Evolutionary conservation across 2,329 filamentous ascomycete species (phyloP).

Genomic region (Pyricularia sp.): DNA sequence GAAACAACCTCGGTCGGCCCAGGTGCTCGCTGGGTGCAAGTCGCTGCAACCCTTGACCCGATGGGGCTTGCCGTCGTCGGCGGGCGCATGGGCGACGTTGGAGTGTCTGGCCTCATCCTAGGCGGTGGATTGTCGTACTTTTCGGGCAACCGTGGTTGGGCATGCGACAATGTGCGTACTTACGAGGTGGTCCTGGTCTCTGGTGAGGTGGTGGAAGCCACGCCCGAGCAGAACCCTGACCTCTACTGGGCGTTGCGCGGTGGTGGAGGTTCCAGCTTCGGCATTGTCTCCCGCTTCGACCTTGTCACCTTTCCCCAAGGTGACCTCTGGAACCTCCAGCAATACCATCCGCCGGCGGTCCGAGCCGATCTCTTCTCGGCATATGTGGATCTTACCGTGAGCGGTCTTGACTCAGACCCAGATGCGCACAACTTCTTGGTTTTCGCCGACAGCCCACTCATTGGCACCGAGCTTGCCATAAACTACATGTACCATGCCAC

Average conservation of each 20-base stretch:
- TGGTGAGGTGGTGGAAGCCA: conserved; percentile 32
- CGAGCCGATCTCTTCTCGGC: conserved; percentile 6
- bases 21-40: conserved; percentile 29
- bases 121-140: conserved; percentile 41
- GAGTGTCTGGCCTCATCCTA: conserved; percentile 35
- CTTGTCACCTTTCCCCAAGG: conserved; percentile 27
- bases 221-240: conserved; percentile 25
- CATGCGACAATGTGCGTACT: conserved; percentile 32
- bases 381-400: background rate
- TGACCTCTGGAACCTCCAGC: conserved; percentile 27
- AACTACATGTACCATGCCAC: background rate
- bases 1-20: conserved; percentile 28
- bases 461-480: background rate
- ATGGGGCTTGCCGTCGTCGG: conserved; percentile 28
- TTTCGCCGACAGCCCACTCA: background rate
- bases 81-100: conserved; percentile 31
- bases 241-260: conserved; percentile 41
- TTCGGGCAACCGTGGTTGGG: conserved; percentile 36
- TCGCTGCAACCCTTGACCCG: conserved; percentile 26
- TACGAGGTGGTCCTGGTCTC: conserved; percentile 40
- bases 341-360: conserved; percentile 27
- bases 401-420: background rate
- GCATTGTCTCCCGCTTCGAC: conserved; percentile 32
- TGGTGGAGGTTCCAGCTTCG: conserved; percentile 44
- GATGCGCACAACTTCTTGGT: background rate